Evolutionary conservation across 2,329 filamentous ascomycete species (phyloP).

Genomic region (Ophiostoma australiae): DNA sequence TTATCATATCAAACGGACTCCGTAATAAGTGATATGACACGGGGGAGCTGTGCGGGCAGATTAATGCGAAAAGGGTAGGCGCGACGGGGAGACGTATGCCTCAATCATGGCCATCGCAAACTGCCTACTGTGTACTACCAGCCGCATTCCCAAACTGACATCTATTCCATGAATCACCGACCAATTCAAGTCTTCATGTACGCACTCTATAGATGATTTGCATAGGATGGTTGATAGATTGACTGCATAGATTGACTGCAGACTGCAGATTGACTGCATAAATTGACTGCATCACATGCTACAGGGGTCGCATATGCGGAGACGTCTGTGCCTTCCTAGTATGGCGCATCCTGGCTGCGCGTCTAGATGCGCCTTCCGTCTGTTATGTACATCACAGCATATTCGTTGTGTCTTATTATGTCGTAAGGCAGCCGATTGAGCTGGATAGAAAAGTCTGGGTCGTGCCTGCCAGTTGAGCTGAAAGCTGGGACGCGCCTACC

Average conservation of each 20-base stretch:
- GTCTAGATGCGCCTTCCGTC: conserved; percentile 3
- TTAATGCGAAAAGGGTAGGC: conserved; percentile 20
- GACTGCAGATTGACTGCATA: background rate
- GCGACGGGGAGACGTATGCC: background rate
- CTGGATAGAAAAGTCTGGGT: background rate
- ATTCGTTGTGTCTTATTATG: background rate
- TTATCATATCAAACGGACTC: conserved; percentile 14
- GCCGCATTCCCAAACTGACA: background rate
- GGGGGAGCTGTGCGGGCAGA: conserved; percentile 15
- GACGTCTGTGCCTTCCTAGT: conserved; percentile 14
- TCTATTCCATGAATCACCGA: background rate
- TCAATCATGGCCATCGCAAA: background rate
- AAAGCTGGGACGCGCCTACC: background rate
- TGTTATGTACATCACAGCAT: background rate
- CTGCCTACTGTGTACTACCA: background rate
- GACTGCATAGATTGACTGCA: conserved; percentile 10
- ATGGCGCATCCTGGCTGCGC: background rate
- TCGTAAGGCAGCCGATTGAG: background rate
- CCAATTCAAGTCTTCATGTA: background rate
- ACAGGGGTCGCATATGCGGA: conserved; percentile 13
- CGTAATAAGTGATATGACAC: conserved; percentile 15
- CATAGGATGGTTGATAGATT: background rate
- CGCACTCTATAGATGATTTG: background rate
- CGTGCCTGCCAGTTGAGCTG: background rate
- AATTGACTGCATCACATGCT: background rate